A percentile compares a stretch with the other conserved stretches of the same genome.
Conservation (phyloP, 257 asterid species). For the Ocimum tenuiflorum region DNA sequence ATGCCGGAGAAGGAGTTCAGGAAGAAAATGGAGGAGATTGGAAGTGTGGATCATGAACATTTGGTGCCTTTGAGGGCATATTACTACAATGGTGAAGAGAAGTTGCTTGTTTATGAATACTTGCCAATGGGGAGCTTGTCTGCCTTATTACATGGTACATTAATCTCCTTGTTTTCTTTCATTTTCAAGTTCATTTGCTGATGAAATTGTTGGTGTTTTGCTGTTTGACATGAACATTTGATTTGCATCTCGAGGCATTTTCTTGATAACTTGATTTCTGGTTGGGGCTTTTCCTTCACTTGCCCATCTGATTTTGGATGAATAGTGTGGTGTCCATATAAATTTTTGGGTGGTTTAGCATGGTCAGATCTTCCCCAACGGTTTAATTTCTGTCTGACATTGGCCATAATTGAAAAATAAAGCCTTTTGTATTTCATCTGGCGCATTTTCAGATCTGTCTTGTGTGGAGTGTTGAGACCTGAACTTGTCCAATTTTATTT, state of each 20-base stretch:
- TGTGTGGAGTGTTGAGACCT: not conserved
- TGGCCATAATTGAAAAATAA: no score
- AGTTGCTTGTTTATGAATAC: constrained; percentile 79
- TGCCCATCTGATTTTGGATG: not conserved
- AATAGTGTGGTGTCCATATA: no score
- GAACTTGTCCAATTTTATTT: not conserved
- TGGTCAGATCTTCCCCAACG: no score
- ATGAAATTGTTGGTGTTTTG: not conserved
- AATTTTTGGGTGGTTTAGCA: no score
- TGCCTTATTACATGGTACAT: constrained; percentile 82
- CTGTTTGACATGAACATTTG: no score
- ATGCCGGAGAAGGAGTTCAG: constrained; percentile 66
- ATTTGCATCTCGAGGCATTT: no score
- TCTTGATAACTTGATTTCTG: no score
- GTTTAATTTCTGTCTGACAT: no score
- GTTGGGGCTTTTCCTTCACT: not conserved
- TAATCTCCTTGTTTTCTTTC: no score
- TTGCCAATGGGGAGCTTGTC: constrained; percentile 89
- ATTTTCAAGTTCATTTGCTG: not conserved
- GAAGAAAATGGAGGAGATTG: constrained; percentile 74
- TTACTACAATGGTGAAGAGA: constrained; percentile 61
- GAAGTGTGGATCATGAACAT: constrained; percentile 57
- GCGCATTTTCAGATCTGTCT: no score
- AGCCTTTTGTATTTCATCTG: no score
- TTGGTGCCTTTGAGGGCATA: constrained; percentile 83